Evolutionary conservation across 2,329 filamentous ascomycete species (phyloP).

Genomic region (Hymenoscyphus scutula): DNA sequence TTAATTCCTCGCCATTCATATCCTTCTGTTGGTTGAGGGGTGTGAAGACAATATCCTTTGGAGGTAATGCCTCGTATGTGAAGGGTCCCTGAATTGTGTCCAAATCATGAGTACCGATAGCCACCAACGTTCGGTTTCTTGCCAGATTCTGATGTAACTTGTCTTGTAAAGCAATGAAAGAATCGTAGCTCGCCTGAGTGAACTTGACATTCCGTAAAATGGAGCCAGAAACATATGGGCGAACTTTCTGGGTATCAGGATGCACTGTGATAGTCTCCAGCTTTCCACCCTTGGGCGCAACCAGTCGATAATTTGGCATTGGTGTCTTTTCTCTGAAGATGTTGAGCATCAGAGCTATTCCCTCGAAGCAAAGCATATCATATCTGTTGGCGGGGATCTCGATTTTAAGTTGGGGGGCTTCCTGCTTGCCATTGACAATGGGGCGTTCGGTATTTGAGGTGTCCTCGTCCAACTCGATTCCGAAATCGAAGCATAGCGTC

Average conservation of each 20-base stretch:
- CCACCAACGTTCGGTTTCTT: conserved; percentile 87
- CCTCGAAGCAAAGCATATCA: conserved; percentile 96
- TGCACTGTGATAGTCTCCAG: conserved; percentile 78
- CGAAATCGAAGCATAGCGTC: conserved; percentile 95
- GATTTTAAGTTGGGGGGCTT: conserved; percentile 92
- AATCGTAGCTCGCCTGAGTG: conserved; percentile 86
- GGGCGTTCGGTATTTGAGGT: conserved; percentile 55
- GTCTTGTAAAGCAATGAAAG: conserved; percentile 96
- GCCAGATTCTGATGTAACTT: conserved; percentile 97
- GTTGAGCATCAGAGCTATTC: conserved; percentile 92
- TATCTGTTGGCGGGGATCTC: conserved; percentile 95
- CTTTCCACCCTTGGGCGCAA: conserved; percentile 68
- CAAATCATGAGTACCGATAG: conserved; percentile 94
- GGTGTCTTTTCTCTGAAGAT: conserved; percentile 79
- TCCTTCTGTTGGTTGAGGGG: conserved; percentile 89
- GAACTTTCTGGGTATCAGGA: conserved; percentile 71
- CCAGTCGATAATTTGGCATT: conserved; percentile 76
- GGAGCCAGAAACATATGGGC: conserved; percentile 85
- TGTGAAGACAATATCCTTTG: conserved; percentile 87
- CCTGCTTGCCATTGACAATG: conserved; percentile 73
- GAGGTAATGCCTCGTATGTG: conserved; percentile 88
- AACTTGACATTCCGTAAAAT: conserved; percentile 90
- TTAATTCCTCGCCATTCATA: conserved; percentile 84
- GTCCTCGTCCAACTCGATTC: conserved; percentile 95
- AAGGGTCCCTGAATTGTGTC: conserved; percentile 93